Evolutionary conservation across 1,284 basidiomycete genomes (phyloP).

Genomic region (Grifola frondosa): DNA sequence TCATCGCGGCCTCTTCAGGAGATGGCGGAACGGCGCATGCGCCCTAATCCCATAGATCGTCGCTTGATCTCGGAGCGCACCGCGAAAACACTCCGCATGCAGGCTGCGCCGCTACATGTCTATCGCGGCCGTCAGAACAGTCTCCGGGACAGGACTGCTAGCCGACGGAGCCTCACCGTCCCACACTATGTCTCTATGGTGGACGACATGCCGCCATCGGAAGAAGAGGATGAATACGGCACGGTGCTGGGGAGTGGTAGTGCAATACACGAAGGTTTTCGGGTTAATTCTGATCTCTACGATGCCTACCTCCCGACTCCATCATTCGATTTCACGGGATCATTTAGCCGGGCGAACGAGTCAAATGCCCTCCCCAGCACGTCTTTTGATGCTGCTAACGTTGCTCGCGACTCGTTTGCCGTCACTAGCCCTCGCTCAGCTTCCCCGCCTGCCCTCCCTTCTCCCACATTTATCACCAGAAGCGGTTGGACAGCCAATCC

Average conservation of each 20-base stretch:
- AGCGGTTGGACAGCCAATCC: slow-evolving; percentile 9
- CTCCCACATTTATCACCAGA: slow-evolving; percentile 11
- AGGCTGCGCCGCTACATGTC: slow-evolving; percentile 51
- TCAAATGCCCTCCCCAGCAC: slow-evolving; percentile 3
- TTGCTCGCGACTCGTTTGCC: slow-evolving; percentile 2
- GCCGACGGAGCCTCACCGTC: slow-evolving; percentile 12
- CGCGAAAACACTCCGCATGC: slow-evolving; percentile 53
- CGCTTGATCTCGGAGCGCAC: slow-evolving; percentile 64
- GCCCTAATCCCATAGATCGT: slow-evolving; percentile 50
- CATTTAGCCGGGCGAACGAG: slow-evolving; percentile 10
- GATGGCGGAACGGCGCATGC: slow-evolving; percentile 63
- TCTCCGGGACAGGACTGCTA: slow-evolving; percentile 4
- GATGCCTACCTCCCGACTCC: slow-evolving; percentile 30
- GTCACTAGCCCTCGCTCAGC: slow-evolving; percentile 22
- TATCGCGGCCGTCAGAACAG: slow-evolving; percentile 43
- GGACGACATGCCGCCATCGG: slow-evolving; percentile 49
- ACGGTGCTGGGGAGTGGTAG: slow-evolving; percentile 34
- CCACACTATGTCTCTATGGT: slow-evolving; percentile 42
- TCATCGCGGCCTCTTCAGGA: slow-evolving; percentile 44
- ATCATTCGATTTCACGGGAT: slow-evolving; percentile 16
- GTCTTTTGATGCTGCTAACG: slow-evolving; percentile 2
- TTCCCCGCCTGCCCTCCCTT: slow-evolving; percentile 16
- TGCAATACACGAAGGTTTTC: slow-evolving; percentile 50
- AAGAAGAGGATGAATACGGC: slow-evolving; percentile 61
- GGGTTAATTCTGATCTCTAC: slow-evolving; percentile 54